phyloP scores from a whole-genome alignment of 768 basidiomycete species.

The Amanita polypyramis region DNA sequence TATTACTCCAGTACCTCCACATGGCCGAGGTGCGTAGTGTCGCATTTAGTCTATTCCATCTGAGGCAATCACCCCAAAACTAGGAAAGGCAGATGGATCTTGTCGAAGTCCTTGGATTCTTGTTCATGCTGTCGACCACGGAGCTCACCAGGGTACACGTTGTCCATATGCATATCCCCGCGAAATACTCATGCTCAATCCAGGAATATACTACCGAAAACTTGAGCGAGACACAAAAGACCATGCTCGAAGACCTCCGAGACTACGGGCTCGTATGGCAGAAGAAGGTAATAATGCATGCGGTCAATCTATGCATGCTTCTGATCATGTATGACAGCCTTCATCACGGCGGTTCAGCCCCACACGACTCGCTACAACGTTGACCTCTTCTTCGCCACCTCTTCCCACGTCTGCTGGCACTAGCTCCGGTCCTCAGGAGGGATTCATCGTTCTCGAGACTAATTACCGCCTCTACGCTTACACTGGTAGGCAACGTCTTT shows the following conservation, averaged over 20 bases:
- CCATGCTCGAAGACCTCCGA: constrained; percentile 86
- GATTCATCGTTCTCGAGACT: constrained; percentile 94
- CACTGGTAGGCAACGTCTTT: constrained; percentile 50
- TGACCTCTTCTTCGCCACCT: constrained; percentile 84
- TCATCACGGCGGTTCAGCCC: constrained; percentile 82
- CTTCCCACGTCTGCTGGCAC: constrained; percentile 55
- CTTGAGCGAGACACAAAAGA: constrained; percentile 67
- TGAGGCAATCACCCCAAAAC: constrained; percentile 10
- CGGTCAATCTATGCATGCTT: constrained; percentile 12
- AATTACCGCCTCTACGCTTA: constrained; percentile 99
- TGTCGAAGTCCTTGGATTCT: constrained; percentile 85
- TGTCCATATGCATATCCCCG: constrained; percentile 6
- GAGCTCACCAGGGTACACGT: constrained; percentile 75
- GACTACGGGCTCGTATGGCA: constrained; percentile 95
- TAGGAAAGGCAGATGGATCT: constrained; percentile 87
- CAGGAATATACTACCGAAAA: constrained; percentile 87
- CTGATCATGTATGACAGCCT: constrained; percentile 32
- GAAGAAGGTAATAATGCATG: constrained; percentile 42
- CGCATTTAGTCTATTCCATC: constrained; percentile 9
- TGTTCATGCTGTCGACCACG: constrained; percentile 97
- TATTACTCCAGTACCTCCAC: constrained; percentile 82
- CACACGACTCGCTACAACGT: constrained; percentile 86
- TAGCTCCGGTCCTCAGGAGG: constrained; percentile 55
- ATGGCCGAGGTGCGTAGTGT: constrained; percentile 59
- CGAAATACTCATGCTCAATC: constrained; percentile 9